Conservation (phyloP, 2,329 filamentous ascomycete genomes). For the Chlorencoelia australis region DNA sequence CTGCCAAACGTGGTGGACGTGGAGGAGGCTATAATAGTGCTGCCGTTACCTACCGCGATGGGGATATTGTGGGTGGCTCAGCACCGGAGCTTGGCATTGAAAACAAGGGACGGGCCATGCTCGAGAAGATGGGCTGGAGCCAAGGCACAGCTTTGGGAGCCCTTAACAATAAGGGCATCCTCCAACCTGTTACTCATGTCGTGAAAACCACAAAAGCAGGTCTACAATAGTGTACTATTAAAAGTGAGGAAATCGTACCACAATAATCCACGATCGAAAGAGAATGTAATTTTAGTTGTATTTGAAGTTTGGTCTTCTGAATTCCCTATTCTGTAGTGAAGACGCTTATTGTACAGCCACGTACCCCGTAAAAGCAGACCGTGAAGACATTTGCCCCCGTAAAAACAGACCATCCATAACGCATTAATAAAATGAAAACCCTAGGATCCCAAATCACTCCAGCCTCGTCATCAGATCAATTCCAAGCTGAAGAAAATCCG, state of each 20-base stretch:
- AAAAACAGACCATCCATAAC: constrained; percentile 60
- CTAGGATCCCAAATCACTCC: constrained; percentile 20
- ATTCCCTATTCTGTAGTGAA: constrained; percentile 28
- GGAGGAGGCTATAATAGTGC: constrained; percentile 27
- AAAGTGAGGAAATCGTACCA: not conserved
- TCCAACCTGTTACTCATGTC: constrained; percentile 75
- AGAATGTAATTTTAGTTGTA: constrained; percentile 1
- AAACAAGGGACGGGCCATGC: constrained; percentile 76
- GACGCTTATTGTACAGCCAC: constrained; percentile 58
- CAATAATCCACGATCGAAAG: not conserved
- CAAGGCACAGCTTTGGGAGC: constrained; percentile 77
- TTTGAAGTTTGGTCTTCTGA: constrained; percentile 23
- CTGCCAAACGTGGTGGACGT: constrained; percentile 23
- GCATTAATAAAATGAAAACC: constrained; percentile 49
- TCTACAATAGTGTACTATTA: constrained; percentile 42
- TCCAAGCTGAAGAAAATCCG: constrained; percentile 43
- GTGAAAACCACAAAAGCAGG: constrained; percentile 83
- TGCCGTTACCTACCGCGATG: constrained; percentile 60
- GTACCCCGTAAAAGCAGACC: constrained; percentile 57
- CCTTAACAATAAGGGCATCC: constrained; percentile 74
- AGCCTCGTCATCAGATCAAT: constrained; percentile 24
- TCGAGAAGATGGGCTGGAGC: constrained; percentile 97
- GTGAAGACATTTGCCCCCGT: constrained; percentile 59
- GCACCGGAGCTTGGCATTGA: constrained; percentile 75
- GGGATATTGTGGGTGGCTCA: constrained; percentile 76